Conservation (phyloP, 1,284 basidiomycete genomes). For the Exsudoporus floridanus region DNA sequence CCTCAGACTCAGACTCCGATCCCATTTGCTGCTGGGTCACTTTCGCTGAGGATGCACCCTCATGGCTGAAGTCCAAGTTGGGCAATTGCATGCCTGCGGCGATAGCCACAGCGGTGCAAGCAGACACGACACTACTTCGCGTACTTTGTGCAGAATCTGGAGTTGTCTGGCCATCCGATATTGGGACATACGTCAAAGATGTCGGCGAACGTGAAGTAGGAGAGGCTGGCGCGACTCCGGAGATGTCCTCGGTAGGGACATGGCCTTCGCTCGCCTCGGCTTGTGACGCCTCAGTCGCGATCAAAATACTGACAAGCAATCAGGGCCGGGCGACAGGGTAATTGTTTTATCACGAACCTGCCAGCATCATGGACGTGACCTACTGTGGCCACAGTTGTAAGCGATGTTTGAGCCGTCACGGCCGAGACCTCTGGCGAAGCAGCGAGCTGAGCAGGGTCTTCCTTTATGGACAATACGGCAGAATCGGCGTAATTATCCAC, state of each 20-base stretch:
- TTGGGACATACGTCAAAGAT: background rate
- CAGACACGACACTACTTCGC: background rate
- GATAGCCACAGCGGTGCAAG: background rate
- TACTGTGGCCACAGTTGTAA: background rate
- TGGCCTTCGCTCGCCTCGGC: background rate
- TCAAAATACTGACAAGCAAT: conserved; percentile 1
- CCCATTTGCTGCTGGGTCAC: background rate
- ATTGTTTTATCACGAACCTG: conserved; percentile 4
- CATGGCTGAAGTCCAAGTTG: background rate
- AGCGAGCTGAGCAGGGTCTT: background rate
- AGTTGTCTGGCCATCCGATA: background rate
- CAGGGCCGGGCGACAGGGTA: background rate
- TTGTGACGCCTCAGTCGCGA: background rate
- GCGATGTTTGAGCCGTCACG: background rate
- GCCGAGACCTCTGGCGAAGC: background rate
- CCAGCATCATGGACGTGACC: background rate
- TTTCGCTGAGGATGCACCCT: background rate
- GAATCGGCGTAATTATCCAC: background rate
- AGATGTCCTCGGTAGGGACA: background rate
- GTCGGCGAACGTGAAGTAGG: background rate
- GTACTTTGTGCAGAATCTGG: background rate
- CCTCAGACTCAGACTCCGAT: background rate
- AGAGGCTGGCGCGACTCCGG: background rate
- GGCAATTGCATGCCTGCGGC: background rate
- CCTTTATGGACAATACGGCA: background rate